phyloP scores from a whole-genome alignment of 73 alveolate genomes.

The Paramecium octaurelia region DNA sequence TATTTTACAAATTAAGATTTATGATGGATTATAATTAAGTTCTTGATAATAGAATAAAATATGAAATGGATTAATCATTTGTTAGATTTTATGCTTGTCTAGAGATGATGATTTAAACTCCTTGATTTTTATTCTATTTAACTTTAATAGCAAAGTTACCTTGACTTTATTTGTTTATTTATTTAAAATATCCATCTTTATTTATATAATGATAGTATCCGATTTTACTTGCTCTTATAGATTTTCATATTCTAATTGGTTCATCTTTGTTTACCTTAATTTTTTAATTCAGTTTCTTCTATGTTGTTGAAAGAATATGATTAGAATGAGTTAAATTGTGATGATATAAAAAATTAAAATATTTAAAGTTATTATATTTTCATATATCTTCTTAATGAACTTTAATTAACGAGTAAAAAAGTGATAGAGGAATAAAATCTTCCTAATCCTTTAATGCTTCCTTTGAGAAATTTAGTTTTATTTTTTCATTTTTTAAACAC shows the following conservation, averaged over 20 bases:
- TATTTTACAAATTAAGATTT: background rate
- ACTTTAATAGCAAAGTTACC: background rate
- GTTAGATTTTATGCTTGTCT: constrained; percentile 12
- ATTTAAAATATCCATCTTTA: background rate
- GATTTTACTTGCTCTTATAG: background rate
- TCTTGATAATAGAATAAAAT: constrained; percentile 27
- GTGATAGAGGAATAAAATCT: background rate
- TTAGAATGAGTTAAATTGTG: background rate
- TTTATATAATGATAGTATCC: background rate
- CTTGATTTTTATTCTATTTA: background rate
- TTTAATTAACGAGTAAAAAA: background rate
- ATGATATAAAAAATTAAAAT: background rate
- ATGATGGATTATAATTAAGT: constrained; percentile 40
- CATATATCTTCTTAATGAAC: background rate
- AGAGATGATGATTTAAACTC: constrained; percentile 21
- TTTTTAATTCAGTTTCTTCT: too few species aligned
- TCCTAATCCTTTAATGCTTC: background rate
- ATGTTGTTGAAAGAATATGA: background rate
- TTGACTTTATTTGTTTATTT: background rate
- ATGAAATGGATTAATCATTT: constrained; percentile 38
- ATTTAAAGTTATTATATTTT: background rate
- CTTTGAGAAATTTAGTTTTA: background rate
- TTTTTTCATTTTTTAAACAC: background rate
- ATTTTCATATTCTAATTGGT: background rate
- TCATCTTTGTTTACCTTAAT: background rate